Evolutionary conservation across 2,329 filamentous ascomycete genomes (phyloP).

Genomic region (Fusarium transvaalense): DNA sequence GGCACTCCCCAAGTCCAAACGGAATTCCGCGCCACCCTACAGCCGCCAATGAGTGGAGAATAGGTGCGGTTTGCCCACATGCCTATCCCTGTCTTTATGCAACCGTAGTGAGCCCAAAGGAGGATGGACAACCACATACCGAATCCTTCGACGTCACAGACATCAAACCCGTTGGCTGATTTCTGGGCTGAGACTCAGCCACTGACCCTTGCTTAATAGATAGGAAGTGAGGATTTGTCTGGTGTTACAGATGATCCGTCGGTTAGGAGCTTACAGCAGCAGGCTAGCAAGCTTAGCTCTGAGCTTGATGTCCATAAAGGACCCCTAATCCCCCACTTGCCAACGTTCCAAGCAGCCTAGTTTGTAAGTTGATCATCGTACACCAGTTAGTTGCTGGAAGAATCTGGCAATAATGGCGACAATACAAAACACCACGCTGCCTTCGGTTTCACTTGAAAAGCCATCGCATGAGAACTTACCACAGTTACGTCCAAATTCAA

Average conservation of each 20-base stretch:
- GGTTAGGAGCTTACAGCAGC: neutral
- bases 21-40: neutral
- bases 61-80: neutral
- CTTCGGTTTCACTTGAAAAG: neutral
- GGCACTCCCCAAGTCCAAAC: neutral
- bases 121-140: slow-evolving; percentile 5
- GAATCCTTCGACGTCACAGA: slow-evolving; percentile 28
- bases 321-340: slow-evolving; percentile 3
- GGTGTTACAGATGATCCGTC: neutral
- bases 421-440: neutral
- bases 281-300: neutral
- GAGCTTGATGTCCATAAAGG: slow-evolving; percentile 8
- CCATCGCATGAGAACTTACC: neutral
- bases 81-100: slow-evolving; percentile 1
- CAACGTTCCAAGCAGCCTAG: neutral
- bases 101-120: slow-evolving; percentile 1
- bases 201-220: neutral
- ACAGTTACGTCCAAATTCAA: slow-evolving; percentile 1
- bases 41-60: neutral
- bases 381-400: neutral
- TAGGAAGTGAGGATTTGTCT: neutral
- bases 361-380: neutral
- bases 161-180: slow-evolving; percentile 4
- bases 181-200: slow-evolving; percentile 20
- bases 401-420: slow-evolving; percentile 6